Evolutionary conservation across 768 basidiomycete species (phyloP), one percentile per base, ranked within the genome.

Genomic region (Naganishia kalamii): DNA sequence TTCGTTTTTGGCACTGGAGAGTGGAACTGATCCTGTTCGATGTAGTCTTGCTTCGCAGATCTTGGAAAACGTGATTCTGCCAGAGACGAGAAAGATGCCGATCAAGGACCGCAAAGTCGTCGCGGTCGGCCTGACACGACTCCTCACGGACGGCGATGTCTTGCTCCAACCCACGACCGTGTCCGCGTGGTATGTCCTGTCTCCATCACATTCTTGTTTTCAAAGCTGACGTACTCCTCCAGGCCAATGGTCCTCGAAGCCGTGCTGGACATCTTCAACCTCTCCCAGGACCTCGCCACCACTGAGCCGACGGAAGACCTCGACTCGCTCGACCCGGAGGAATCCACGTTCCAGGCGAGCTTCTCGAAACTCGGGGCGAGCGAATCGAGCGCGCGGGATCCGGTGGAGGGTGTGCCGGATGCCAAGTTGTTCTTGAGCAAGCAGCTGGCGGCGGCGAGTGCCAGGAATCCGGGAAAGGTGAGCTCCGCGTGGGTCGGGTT

Each of bases 321-420:
- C 37, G 89, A 88, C 0, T 85, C 84, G 60, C 85, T 96, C 49
- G 94, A 97, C 74, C 86, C 86, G 67, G 94, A 97, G 73, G 93
- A 97, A 74, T 87, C 88, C 6, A 90, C 92, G 0, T 97, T 97
- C 78, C 96, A 98, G 73, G 90, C 91, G 0, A 89, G 91, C 4
- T 98, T 93, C 80, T 92, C 92, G 59, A 85, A 88, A 37, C 83
- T 97, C 19, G 93, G 92, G 0, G 89, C 94, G 0, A 87, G 87
- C 1, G 88, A 89, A 69, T 79, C 78, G 0, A 76, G 76, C 0
- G 80, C 82, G 44, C 77, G 74, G 0, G 89, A 91, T 74, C 86
- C 86, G 0, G 84, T 78, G 7, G 71, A 70, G 17, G 68, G 73
- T 19, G 70, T 81, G 7, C 60, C 65, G 6, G 80, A 82, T 47